Base-by-base conservation (phyloP, 2,329 filamentous ascomycete genomes). In the Tothia fuscella region DNA sequence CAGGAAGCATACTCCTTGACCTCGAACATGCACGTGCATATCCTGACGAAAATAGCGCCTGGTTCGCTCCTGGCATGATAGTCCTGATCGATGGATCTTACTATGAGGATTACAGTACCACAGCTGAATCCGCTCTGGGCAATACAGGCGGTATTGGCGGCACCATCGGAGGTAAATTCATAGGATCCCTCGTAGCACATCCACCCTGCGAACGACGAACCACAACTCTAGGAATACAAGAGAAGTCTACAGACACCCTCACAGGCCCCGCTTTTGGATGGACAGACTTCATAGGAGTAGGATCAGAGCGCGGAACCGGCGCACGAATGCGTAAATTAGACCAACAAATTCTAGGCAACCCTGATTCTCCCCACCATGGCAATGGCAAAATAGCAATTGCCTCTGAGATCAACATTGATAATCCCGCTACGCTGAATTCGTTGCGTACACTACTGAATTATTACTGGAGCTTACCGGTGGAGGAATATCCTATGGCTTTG, bases 11-110 rank as follows among this genome's bases (percentile, higher is more conserved):
- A 51, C 71, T 76, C 2, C 68, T 98, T 2, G 87, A 96, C 50
- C 64, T 96, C 9, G 74, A 78, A 16, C 82, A 89, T 53, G 85
- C 89, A 0, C 77, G 79, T 17, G 77, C 82, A 12, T 80, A 95
- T 42, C 88, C 88, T 0, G 31, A 37, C 22, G 79, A 86, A 46
- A 80, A 89, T 54, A 86, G 84, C 19, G 81, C 84, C 3, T 98
- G 87, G 82, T 95, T 95, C 55, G 78, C 81, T 4, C 88, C 91
- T 0, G 93, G 93, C 3, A 96, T 96, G 87, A 83, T 98, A 36
- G 83, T 96, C 3, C 71, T 98, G 0, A 77, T 95, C 0, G 91
- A 98, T 53, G 91, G 91, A 5, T 78, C 89, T n/a, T 98, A 98
- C 55, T 87, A 94, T 57, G 91, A 96, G 58, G 87, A 94, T 51